These are phyloP conservation scores for Anthracocystis walkeri DNA, from an alignment of 1,284 basidiomycete species.

Conservation along the genomic window DNA sequence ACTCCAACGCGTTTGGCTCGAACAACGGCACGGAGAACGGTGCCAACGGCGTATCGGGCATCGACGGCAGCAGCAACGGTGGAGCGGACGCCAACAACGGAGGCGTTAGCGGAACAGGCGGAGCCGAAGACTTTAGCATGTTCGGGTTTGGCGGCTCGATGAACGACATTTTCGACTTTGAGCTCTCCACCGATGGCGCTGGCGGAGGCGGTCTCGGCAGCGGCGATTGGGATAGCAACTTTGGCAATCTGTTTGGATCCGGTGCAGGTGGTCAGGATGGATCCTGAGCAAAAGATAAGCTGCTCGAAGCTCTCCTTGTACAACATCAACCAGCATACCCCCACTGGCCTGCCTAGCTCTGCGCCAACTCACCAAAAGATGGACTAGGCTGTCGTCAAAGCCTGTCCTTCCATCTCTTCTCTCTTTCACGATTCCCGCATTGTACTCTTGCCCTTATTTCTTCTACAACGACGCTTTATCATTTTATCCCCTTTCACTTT, in stretches of 20 bases:
- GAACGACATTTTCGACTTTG: slow-evolving; percentile 67
- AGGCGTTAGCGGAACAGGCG: slow-evolving; percentile 14
- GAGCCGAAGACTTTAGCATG: slow-evolving; percentile 62
- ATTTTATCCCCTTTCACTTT: not conserved
- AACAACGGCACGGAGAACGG: slow-evolving; percentile 17
- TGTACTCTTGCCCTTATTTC: slow-evolving; percentile 3
- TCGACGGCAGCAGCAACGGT: slow-evolving; percentile 16
- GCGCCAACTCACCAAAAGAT: not conserved
- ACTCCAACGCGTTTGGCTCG: slow-evolving; percentile 12
- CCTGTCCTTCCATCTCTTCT: not conserved
- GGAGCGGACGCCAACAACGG: slow-evolving; percentile 13
- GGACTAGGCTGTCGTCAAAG: not conserved
- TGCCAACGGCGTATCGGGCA: slow-evolving; percentile 23
- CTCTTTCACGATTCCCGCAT: not conserved
- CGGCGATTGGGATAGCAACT: slow-evolving; percentile 55
- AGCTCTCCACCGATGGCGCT: slow-evolving; percentile 51
- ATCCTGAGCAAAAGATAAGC: slow-evolving; percentile 12
- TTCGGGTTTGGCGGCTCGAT: slow-evolving; percentile 61
- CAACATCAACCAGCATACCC: slow-evolving; percentile 4
- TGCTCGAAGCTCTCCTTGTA: slow-evolving; percentile 6
- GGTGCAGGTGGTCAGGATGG: slow-evolving; percentile 41
- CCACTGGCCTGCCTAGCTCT: not conserved
- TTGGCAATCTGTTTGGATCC: slow-evolving; percentile 52
- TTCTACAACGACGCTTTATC: not conserved
- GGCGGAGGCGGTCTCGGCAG: slow-evolving; percentile 36